A percentile compares a stretch with the other conserved stretches of the same genome.
These are phyloP conservation scores for Blastobotrys persicus DNA, from an alignment of 1,139 yeast genomes.

Conservation along the genomic window DNA sequence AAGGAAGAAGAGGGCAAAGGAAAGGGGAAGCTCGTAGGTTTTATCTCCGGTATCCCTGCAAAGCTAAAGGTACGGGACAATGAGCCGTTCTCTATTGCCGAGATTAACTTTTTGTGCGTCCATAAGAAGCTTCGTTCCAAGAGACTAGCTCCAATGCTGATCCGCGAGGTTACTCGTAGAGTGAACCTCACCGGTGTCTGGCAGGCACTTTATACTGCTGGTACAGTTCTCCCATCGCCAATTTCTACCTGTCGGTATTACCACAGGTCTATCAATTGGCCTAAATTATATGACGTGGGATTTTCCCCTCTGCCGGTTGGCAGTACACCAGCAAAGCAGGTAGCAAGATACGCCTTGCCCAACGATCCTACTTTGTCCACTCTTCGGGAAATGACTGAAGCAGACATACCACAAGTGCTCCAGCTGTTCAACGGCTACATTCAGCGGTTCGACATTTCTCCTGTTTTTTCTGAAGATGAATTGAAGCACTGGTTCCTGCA, in stretches of 20 bases:
- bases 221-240: constrained; percentile 88
- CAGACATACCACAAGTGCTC: constrained; percentile 65
- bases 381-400: constrained; percentile 57
- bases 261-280: constrained; percentile 94
- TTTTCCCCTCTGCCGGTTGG: constrained; percentile 73
- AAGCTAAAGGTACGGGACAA: constrained; percentile 60
- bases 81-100: constrained; percentile 61
- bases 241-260: constrained; percentile 87
- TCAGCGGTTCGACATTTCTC: constrained; percentile 67
- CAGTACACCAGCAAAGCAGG: constrained; percentile 76
- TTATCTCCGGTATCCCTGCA: constrained; percentile 88
- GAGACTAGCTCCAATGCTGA: constrained; percentile 88
- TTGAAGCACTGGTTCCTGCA: constrained; percentile 76
- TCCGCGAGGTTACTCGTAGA: constrained; percentile 91
- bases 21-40: constrained; percentile 79
- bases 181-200: constrained; percentile 81
- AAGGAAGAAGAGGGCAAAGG: constrained; percentile 2
- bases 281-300: constrained; percentile 83
- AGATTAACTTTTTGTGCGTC: constrained; percentile 88
- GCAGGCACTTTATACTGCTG: constrained; percentile 97
- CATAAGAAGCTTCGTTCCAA: constrained; percentile 93
- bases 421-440: constrained; percentile 62
- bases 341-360: constrained; percentile 74
- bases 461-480: constrained; percentile 67
- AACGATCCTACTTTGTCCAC: constrained; percentile 53